Base-by-base conservation (phyloP, 331 rosid species). In the Telfairia occidentalis region DNA sequence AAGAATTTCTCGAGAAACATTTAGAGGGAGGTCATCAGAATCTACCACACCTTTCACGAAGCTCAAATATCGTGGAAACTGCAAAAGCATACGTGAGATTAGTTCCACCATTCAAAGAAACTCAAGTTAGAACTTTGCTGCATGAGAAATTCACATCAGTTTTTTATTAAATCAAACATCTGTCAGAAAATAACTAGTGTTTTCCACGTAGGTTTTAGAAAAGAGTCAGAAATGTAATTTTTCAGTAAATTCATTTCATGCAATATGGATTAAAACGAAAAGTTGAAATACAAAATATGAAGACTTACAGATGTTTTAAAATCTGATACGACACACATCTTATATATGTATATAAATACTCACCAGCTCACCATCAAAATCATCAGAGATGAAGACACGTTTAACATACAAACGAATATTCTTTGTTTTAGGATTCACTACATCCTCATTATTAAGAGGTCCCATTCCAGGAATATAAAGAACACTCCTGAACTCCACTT, bases 341-440 rank as follows among this genome's bases (percentile, higher is more conserved):
- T 0, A 0, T 70, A 38, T 18, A 30, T 1, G 29, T 34, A 61
- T 5, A 48, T 45, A 55, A 12, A 8, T 19, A 83, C 97, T 87
- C 84, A 92, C 99, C 92, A 95, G 90, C 77, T 95, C 97, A 40
- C 97, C 99, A 49, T 95, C 99, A 85, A 95, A 95, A 76, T 95
- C 99, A 85, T 95, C 96, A 0, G 99, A 95, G 84, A 95, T 95
- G 79, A 95, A 95, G 52, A 95, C 93, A 50, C 97, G 96, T 83
- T 95, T 92, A 71, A 95, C 99, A 79, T 87, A 95, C 77, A 95
- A 63, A 16, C 96, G 96, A 58, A 95, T 95, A 63, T 95, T 92
- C 81, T 95, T 95, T 28, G 99, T 95, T 83, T 95, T 95, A 23
- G 99, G 96, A 78, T 89, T 95, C 54, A 89, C 80, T 8, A 95